Evolutionary conservation across 495 filamentous ascomycete species (phyloP).

Genomic region (Penicillium riverlandense): DNA sequence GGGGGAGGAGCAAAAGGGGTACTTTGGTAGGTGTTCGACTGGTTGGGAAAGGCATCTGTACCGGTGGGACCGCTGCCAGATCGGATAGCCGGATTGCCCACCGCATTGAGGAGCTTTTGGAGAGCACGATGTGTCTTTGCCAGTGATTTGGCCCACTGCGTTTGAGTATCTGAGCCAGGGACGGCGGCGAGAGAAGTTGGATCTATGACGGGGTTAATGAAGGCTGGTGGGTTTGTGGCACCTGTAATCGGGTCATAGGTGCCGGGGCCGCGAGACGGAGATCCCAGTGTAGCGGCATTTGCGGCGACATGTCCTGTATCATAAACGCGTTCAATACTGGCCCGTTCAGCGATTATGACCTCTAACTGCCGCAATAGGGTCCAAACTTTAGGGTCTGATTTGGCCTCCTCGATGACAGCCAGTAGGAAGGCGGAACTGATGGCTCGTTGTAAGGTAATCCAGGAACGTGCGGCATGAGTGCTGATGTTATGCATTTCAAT

Average conservation of each 20-base stretch:
- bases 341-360: conserved; percentile 36
- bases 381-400: conserved; percentile 33
- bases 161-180: conserved; percentile 25
- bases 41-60: conserved; percentile 3
- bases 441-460: conserved; percentile 41
- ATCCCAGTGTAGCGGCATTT: conserved; percentile 10
- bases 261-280: conserved; percentile 10
- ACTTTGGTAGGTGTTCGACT: neutral
- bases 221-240: conserved; percentile 17
- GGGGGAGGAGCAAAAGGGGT: conserved; percentile 11
- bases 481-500: conserved; percentile 40
- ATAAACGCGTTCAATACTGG: conserved; percentile 27
- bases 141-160: conserved; percentile 41
- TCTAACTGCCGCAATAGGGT: conserved; percentile 33
- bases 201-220: conserved; percentile 15
- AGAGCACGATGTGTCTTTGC: conserved; percentile 40
- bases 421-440: conserved; percentile 42
- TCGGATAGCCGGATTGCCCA: conserved; percentile 19
- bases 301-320: conserved; percentile 10
- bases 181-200: conserved; percentile 20
- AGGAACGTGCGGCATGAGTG: conserved; percentile 36
- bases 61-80: neutral
- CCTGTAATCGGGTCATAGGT: conserved; percentile 27
- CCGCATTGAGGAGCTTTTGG: conserved; percentile 37
- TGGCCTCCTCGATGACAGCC: conserved; percentile 38